phyloP scores from a whole-genome alignment of 2,329 filamentous ascomycete genomes.

The Pseudopithomyces maydicus region DNA sequence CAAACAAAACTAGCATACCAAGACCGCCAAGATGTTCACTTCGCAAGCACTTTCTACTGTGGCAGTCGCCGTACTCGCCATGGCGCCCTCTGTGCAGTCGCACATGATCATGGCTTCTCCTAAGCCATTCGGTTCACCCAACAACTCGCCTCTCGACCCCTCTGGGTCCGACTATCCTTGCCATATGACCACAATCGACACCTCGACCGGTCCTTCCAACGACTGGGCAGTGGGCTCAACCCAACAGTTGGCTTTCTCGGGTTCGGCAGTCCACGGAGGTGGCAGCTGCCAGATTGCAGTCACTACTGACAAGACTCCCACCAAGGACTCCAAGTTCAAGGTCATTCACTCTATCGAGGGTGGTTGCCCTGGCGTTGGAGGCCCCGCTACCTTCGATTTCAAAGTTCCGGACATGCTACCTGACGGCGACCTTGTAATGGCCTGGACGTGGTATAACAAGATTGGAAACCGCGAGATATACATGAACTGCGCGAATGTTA shows the following conservation, averaged over 20 bases:
- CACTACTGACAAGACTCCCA: slow-evolving; percentile 75
- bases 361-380: slow-evolving; percentile 70
- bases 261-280: slow-evolving; percentile 81
- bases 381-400: slow-evolving; percentile 64
- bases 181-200: slow-evolving; percentile 55
- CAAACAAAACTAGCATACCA: slow-evolving; percentile 7
- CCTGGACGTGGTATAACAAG: slow-evolving; percentile 92
- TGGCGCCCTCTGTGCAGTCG: slow-evolving; percentile 64
- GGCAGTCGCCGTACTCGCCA: slow-evolving; percentile 32
- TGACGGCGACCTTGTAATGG: slow-evolving; percentile 74
- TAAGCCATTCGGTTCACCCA: slow-evolving; percentile 61
- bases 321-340: slow-evolving; percentile 72
- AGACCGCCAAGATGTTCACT: slow-evolving; percentile 8
- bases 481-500: slow-evolving; percentile 87
- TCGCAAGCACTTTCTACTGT: slow-evolving; percentile 16
- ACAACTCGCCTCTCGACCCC: slow-evolving; percentile 66
- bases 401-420: slow-evolving; percentile 74
- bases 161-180: slow-evolving; percentile 78
- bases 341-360: slow-evolving; percentile 88
- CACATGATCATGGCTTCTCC: slow-evolving; percentile 79
- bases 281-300: slow-evolving; percentile 89
- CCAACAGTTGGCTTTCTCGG: slow-evolving; percentile 69
- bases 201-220: slow-evolving; percentile 54
- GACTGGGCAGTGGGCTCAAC: slow-evolving; percentile 65
- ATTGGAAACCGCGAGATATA: slow-evolving; percentile 93